phyloP scores from a whole-genome alignment of 257 asterid genomes.

The Perilla frutescens region DNA sequence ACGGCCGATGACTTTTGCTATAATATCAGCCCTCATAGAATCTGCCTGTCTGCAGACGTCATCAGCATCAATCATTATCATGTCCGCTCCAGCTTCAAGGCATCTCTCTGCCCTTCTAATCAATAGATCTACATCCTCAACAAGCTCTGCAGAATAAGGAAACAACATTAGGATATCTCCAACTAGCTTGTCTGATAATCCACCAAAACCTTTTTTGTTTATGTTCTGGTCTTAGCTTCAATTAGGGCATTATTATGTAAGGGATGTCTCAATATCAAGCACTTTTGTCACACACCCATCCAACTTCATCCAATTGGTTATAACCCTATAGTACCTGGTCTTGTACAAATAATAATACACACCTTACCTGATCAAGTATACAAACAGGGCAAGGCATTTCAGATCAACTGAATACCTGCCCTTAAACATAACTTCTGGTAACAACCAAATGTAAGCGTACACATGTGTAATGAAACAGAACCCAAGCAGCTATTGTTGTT shows the following conservation, averaged over 20 bases:
- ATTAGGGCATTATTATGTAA: not conserved
- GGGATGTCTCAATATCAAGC: not conserved
- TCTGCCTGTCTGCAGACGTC: constrained; percentile 71
- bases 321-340: not conserved
- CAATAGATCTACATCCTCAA: constrained; percentile 88
- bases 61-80: constrained; percentile 95
- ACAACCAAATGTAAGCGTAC: not conserved
- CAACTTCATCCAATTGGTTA: not conserved
- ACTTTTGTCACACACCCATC: not conserved
- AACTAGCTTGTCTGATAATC: not conserved
- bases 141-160: constrained; percentile 60
- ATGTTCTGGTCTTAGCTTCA: not conserved
- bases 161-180: constrained; percentile 16
- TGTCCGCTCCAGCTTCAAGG: constrained; percentile 97
- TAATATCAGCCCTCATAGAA: constrained; percentile 76
- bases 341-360: not conserved
- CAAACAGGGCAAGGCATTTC: not conserved
- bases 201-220: not conserved
- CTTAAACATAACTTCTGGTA: not conserved
- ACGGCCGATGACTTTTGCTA: constrained; percentile 80
- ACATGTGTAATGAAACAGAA: not conserved
- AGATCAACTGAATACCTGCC: not conserved
- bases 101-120: constrained; percentile 95
- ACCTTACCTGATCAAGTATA: not conserved
- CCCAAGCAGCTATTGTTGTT: not conserved